Base-by-base conservation (phyloP, 352 stramenopile genomes). In the Globisporangium viniferum region DNA sequence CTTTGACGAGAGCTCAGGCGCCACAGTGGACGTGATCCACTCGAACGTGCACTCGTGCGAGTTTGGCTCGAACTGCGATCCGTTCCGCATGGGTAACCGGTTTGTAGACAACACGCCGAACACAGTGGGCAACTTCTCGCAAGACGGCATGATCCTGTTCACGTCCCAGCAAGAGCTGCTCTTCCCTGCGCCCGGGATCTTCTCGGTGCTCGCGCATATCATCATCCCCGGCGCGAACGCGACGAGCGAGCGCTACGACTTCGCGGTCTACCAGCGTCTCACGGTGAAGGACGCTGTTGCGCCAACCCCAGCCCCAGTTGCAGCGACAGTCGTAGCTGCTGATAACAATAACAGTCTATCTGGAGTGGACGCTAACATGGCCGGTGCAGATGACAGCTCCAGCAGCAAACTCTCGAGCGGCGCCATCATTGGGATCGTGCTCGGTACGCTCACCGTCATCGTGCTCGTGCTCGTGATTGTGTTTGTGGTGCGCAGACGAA, bases 121-220 rank as follows among this genome's bases (percentile, higher is more conserved):
- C 56, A 64, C 69, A 48, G 57, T 75, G 12, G 73, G 59, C 49
- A 68, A 68, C 44, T 73, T 79, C 59, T 69, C 53, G 20, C 2
- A 29, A 20, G 41, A 33, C 33, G 49, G 44, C n/a, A 14, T 39
- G 39, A 51, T 62, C 44, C 56, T 68, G 33, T 79, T 79, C 62
- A 71, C 62, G 18, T 77, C 68, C 8, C 35, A 44, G 10, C 51
- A 72, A 2, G 70, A 79, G 46, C 60, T 79, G 35, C 15, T 53
- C 8, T 79, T 62, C 68, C 58, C 55, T 3, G 18, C 62, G 7
- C 0, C 59, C 3, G 71, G 73, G 1, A 53, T 71, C 53, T 79
- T 69, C 68, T 73, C 71, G 14, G 70, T 79, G 24, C 49, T 79
- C 39, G 71, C 73, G 33, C 73, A 79, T 35, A 68, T 79, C 55